phyloP scores from a whole-genome alignment of 2,329 filamentous ascomycete genomes.

The Colletotrichum sidae region DNA sequence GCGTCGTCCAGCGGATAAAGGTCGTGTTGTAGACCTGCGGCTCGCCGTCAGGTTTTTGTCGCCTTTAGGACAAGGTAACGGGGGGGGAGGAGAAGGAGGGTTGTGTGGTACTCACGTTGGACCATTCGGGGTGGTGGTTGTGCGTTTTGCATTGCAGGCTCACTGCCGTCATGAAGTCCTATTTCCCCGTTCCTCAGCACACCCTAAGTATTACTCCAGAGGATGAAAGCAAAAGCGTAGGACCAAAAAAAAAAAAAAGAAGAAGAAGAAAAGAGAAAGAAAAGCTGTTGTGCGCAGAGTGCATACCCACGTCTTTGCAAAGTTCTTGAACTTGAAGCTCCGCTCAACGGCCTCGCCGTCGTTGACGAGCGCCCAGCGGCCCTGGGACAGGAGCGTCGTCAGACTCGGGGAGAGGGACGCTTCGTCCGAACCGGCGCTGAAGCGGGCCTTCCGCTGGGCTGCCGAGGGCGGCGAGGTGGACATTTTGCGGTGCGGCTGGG shows the following conservation, averaged over 20 bases:
- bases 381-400: conserved; percentile 48
- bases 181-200: conserved; percentile 13
- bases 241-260: neutral
- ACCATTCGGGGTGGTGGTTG: conserved; percentile 83
- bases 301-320: conserved; percentile 73
- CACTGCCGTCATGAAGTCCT: conserved; percentile 82
- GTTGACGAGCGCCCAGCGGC: conserved; percentile 63
- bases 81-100: neutral
- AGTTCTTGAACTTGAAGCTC: conserved; percentile 73
- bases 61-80: neutral
- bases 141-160: conserved; percentile 74
- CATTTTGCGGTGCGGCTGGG: conserved; percentile 11
- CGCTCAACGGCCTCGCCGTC: conserved; percentile 68
- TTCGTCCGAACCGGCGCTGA: conserved; percentile 60
- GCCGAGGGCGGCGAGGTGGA: conserved; percentile 3
- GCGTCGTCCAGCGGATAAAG: conserved; percentile 80
- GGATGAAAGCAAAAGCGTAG: too few relatives aligned
- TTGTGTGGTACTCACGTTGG: conserved; percentile 66
- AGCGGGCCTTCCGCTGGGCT: conserved; percentile 42
- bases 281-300: conserved; percentile 28
- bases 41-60: neutral
- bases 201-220: neutral
- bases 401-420: conserved; percentile 48
- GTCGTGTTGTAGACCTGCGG: conserved; percentile 75
- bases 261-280: neutral